Evolutionary conservation across 495 filamentous ascomycete genomes (phyloP).

Genomic region (Penicillium riverlandense): DNA sequence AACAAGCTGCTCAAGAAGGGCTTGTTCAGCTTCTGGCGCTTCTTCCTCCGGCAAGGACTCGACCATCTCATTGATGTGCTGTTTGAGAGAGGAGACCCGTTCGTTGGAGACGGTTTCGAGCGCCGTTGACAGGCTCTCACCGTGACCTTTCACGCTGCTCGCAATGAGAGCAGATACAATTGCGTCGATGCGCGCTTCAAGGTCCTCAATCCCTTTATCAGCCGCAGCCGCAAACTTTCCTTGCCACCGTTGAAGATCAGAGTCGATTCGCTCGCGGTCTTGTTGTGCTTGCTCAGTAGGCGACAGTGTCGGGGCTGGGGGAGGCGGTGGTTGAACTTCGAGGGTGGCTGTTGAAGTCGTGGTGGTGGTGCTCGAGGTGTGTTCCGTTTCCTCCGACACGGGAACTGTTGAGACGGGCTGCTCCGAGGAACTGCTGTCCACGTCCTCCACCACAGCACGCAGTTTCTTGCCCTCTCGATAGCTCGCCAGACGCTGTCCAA

Average conservation of each 20-base stretch:
- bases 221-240: slow-evolving; percentile 76
- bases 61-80: slow-evolving; percentile 56
- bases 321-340: slow-evolving; percentile 19
- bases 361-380: slow-evolving; percentile 12
- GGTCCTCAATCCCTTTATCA: slow-evolving; percentile 69
- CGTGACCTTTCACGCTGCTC: slow-evolving; percentile 56
- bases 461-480: slow-evolving; percentile 65
- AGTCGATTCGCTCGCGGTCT: slow-evolving; percentile 59
- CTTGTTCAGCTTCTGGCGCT: slow-evolving; percentile 43
- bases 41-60: slow-evolving; percentile 45
- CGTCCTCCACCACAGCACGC: slow-evolving; percentile 49
- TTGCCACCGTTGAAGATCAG: slow-evolving; percentile 78
- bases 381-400: slow-evolving; percentile 11
- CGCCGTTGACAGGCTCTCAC: slow-evolving; percentile 57
- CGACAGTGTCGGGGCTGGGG: slow-evolving; percentile 26
- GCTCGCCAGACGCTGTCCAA: slow-evolving; percentile 79
- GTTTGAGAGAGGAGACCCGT: slow-evolving; percentile 60
- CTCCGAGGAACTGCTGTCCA: slow-evolving; percentile 33
- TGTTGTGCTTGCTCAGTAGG: slow-evolving; percentile 41
- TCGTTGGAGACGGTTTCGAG: slow-evolving; percentile 58
- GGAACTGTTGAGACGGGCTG: slow-evolving; percentile 19
- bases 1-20: slow-evolving; percentile 56
- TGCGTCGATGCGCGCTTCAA: slow-evolving; percentile 62
- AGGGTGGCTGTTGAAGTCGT: slow-evolving; percentile 15
- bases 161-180: slow-evolving; percentile 68